These are phyloP conservation scores for Fusarium albosuccineum DNA, from an alignment of 2,329 filamentous ascomycete genomes.

Conservation along the genomic window DNA sequence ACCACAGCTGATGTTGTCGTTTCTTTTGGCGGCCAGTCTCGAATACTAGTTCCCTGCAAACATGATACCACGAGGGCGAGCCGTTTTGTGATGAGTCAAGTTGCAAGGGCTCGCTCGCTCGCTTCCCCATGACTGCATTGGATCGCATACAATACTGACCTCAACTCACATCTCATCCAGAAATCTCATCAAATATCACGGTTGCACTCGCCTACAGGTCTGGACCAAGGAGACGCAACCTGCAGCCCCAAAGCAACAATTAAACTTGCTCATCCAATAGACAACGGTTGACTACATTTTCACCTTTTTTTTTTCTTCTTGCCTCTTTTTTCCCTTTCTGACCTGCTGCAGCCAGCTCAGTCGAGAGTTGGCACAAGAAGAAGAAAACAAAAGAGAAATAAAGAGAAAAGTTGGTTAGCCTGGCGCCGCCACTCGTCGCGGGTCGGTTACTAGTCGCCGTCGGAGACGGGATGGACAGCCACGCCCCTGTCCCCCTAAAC, in stretches of 20 bases:
- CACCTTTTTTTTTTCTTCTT: neutral
- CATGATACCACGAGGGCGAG: constrained; percentile 11
- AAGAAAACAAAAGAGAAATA: neutral
- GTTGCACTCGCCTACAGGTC: constrained; percentile 10
- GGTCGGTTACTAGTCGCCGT: neutral
- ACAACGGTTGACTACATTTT: neutral
- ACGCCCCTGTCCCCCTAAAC: neutral
- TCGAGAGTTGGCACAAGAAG: neutral
- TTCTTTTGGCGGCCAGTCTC: neutral
- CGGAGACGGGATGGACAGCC: neutral
- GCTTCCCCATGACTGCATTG: constrained; percentile 9
- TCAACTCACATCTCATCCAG: no score
- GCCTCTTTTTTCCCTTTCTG: neutral
- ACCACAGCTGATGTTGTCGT: neutral
- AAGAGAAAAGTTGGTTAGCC: neutral
- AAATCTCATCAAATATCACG: neutral
- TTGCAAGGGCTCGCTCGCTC: neutral
- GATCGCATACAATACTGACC: constrained; percentile 1
- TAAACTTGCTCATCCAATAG: neutral
- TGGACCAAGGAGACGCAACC: neutral
- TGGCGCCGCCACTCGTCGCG: constrained; percentile 1
- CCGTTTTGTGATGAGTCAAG: constrained; percentile 11
- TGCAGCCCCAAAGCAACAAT: neutral
- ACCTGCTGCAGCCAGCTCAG: constrained; percentile 5
- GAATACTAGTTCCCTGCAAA: constrained; percentile 5